Evolutionary conservation across 345 rosid genomes (phyloP).

Genomic region (Abelmoschus esculentus): DNA sequence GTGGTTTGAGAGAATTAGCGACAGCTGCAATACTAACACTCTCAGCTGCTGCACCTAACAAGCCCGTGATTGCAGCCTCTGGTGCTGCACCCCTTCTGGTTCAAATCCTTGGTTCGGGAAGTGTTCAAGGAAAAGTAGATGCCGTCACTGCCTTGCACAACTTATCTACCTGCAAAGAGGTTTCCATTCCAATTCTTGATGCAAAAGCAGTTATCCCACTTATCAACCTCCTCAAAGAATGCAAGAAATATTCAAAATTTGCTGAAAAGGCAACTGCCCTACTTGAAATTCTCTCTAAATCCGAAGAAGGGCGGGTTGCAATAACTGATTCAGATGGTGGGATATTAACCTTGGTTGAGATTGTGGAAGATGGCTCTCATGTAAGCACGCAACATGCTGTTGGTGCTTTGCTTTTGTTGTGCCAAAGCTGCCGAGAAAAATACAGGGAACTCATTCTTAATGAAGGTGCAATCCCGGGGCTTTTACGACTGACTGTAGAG

Average conservation of each 20-base stretch:
- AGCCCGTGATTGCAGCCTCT: constrained; percentile 44
- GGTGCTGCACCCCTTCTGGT: constrained; percentile 61
- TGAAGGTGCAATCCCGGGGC: constrained; percentile 82
- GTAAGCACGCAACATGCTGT: constrained; percentile 55
- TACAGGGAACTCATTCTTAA: constrained; percentile 57
- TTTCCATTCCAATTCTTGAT: constrained; percentile 37
- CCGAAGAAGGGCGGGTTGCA: constrained; percentile 68
- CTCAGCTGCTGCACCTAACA: constrained; percentile 66
- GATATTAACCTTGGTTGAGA: constrained; percentile 63
- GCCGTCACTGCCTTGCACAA: constrained; percentile 70
- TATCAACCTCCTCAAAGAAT: constrained; percentile 58
- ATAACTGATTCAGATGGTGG: constrained; percentile 46
- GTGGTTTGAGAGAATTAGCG: constrained; percentile 52
- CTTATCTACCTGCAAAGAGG: constrained; percentile 47
- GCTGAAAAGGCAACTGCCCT: constrained; percentile 62
- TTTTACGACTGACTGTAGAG: constrained; percentile 56
- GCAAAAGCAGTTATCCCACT: constrained; percentile 61
- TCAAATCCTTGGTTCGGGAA: constrained; percentile 63
- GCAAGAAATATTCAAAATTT: constrained; percentile 68
- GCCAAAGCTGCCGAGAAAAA: constrained; percentile 48
- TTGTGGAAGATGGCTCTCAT: constrained; percentile 69
- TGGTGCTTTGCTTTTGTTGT: constrained; percentile 51
- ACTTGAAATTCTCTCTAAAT: constrained; percentile 50
- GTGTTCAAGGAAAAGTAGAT: constrained; percentile 68
- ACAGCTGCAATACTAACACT: constrained; percentile 73